A percentile compares a stretch with the other conserved stretches of the same genome.
These are phyloP conservation scores for Acanthamoeba rhysodes DNA, from an alignment of 208 protist genomes.

Conservation along the genomic window DNA sequence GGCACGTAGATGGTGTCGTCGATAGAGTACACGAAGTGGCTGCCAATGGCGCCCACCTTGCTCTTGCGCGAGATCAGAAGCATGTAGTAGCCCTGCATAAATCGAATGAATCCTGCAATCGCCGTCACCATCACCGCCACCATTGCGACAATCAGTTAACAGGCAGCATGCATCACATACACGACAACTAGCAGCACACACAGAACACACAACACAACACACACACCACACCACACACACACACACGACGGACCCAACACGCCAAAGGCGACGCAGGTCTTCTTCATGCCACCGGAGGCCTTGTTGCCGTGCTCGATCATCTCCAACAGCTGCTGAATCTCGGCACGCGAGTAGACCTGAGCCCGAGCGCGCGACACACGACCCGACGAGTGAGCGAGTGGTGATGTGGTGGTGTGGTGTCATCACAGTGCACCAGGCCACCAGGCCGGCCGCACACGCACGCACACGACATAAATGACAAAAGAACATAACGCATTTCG, in stretches of 20 bases:
- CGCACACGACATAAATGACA: no score
- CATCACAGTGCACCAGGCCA: no score
- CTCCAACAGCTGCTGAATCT: slow-evolving; percentile 77
- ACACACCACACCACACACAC: not conserved
- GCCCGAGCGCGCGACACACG: not conserved
- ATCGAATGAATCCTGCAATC: slow-evolving; percentile 91
- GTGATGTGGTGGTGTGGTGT: no score
- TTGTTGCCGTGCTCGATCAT: slow-evolving; percentile 82
- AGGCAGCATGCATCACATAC: no score
- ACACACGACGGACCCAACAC: slow-evolving; percentile 47
- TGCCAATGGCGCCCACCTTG: slow-evolving; percentile 93
- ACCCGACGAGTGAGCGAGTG: no score
- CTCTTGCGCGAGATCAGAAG: slow-evolving; percentile 92
- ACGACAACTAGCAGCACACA: not conserved
- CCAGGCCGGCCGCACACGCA: not conserved
- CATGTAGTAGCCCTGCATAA: slow-evolving; percentile 96
- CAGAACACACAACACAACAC: not conserved
- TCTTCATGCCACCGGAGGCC: slow-evolving; percentile 63
- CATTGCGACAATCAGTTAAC: no score
- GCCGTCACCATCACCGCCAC: no score
- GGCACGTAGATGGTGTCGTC: slow-evolving; percentile 88
- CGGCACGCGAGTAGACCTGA: slow-evolving; percentile 77
- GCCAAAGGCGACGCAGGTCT: slow-evolving; percentile 50
- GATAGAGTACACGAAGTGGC: slow-evolving; percentile 94
- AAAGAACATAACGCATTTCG: not conserved